Evolutionary conservation across 192 early-diverging fungal species (phyloP), one percentile per base, ranked within the genome.

Genomic region (Umbelopsis sp.): DNA sequence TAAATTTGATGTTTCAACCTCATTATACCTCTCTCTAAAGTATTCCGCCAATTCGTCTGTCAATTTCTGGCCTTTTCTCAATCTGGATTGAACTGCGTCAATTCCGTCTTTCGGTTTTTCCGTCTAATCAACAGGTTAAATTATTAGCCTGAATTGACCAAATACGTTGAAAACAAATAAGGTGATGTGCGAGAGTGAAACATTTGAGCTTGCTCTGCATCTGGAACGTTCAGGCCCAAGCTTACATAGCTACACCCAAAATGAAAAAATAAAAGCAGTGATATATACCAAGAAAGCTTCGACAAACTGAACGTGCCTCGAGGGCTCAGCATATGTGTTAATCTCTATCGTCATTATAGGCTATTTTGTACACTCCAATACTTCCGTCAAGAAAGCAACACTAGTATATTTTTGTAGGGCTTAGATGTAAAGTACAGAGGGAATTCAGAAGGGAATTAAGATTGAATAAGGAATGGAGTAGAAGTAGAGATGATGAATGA

Each of bases 1-100:
- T 33, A 25, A 21, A 64, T 64, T 35, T 4, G 21, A 15, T 48
- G 7, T n/a, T 48, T 2, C 9, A 46, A 23, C 6, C 4, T 37
- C 9, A 55, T 45, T 55, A 41, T 84, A 86, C 86, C 86, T 71
- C 58, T 87, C 86, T 71, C 76, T 77, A 61, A 85, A 81, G 33
- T 87, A 87, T 23, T 82, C 80, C 16, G 84, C 86, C 22, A 87
- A 44, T 44, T 87, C 84, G 10, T 82, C 84, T 71, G 84, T 81
- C 5, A 86, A 48, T 12, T 69, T 51, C 46, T 80, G 73, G 47
- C 75, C 79, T 46, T 76, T 75, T 68, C 74, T 74, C 67, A 87
- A 68, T 46, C 84, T 75, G n/a, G 70, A 18, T 68, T 87, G 84
- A 12, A 82, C 75, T n/a, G 70, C 70, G 44, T 83, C 80, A 27